Evolutionary conservation across 495 filamentous ascomycete species (phyloP), one percentile per base, ranked within the genome.

Genomic region (Elasticomyces elasticus): DNA sequence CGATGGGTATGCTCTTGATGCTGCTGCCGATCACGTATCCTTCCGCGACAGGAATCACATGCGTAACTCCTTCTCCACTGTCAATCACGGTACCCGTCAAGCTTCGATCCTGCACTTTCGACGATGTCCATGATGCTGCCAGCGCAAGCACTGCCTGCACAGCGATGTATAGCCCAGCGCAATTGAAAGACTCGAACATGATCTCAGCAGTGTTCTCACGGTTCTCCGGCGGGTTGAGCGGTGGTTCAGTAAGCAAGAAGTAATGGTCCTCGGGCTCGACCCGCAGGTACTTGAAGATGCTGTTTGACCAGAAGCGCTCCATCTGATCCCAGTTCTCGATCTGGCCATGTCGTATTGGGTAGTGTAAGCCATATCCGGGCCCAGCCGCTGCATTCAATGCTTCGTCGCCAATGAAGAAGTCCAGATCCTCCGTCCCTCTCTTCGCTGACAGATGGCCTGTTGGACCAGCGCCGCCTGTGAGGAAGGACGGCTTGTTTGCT

Each of bases 141-240:
- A 98, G 81, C 13, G 92, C 92, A 47, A 98, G 83, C 20, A 98
- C 92, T 13, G 92, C 92, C 72, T 98, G 92, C 10, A 98, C 92
- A 38, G 94, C 92, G 63, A 98, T 98, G 72, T 98, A 98, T 35
- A 98, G 84, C 69, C 92, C 92, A 52, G 92, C 90, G 72, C 92
- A 97, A 70, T 98, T 98, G 76, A 97, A 98, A 17, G 91, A 95
- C 66, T 98, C 92, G 73, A 98, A 98, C 85, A 98, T 95, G 71
- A 98, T 97, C 69, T 98, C 92, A 69, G 92, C 92, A 20, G 92
- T 97, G 69, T 96, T 96, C 69, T 98, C 92, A 60, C 92, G 89
- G 71, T 96, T 96, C 74, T 98, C 92, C 19, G 92, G 92, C 24
- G 92, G 92, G 71, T 98, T 97, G 55, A 97, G 78, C 53, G 92